phyloP scores from a whole-genome alignment of 106 monocot genomes.

The Posidonia australis region DNA sequence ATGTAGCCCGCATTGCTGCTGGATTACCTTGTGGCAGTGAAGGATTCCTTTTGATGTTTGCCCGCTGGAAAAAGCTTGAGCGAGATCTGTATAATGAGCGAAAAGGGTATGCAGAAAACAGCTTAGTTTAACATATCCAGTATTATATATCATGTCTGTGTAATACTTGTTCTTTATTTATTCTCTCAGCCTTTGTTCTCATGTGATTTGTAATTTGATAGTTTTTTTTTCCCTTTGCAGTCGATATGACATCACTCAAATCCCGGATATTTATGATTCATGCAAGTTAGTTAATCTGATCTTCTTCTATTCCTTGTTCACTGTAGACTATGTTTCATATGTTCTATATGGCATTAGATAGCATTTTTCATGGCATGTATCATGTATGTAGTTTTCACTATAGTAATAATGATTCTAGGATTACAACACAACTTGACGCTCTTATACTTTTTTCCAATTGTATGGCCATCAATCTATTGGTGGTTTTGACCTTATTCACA shows the following conservation, averaged over 20 bases:
- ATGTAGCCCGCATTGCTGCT: slow-evolving; percentile 91
- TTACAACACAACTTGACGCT: too few species aligned
- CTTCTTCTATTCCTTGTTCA: neutral
- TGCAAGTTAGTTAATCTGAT: slow-evolving; percentile 69
- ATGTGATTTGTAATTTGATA: too few species aligned
- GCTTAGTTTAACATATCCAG: neutral
- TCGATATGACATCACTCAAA: slow-evolving; percentile 94
- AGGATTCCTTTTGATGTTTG: slow-evolving; percentile 95
- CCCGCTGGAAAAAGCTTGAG: slow-evolving; percentile 97
- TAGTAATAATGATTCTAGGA: too few species aligned
- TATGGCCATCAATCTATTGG: too few species aligned
- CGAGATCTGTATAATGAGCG: slow-evolving; percentile 93
- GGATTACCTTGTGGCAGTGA: slow-evolving; percentile 98
- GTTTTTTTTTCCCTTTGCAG: slow-evolving; percentile 30
- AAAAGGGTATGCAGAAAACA: slow-evolving; percentile 53
- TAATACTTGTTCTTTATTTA: too few species aligned
- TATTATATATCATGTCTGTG: neutral
- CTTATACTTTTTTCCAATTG: too few species aligned
- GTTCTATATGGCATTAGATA: neutral
- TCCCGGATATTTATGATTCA: slow-evolving; percentile 99
- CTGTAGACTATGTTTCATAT: neutral
- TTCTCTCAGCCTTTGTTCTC: too few species aligned
- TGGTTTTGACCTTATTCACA: too few species aligned
- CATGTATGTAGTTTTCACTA: neutral
- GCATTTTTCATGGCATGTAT: neutral